phyloP scores from a whole-genome alignment of 108 stramenopile genomes.

The Licmophora abbreviata region DNA sequence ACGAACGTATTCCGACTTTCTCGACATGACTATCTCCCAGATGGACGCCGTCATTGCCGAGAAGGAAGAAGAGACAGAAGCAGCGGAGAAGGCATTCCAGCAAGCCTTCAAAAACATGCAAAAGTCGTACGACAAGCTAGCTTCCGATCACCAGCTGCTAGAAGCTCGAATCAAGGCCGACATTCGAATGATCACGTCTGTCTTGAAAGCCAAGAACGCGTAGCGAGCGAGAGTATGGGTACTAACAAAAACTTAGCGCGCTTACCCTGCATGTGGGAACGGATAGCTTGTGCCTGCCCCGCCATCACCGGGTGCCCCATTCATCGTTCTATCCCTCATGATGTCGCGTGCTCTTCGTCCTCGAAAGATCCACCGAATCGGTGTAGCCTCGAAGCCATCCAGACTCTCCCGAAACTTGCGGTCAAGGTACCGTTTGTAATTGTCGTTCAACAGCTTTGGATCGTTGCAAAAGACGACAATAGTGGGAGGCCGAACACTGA shows the following conservation, averaged over 20 bases:
- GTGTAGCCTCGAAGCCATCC: conserved; percentile 90
- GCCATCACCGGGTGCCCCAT: conserved; percentile 76
- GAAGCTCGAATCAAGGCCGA: background rate
- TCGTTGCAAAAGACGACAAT: conserved; percentile 93
- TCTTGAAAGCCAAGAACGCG: too few relatives aligned
- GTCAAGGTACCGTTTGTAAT: conserved; percentile 92
- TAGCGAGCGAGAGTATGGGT: background rate
- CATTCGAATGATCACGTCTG: too few relatives aligned
- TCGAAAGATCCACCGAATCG: conserved; percentile 92
- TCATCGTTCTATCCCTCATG: conserved; percentile 59
- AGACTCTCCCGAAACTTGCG: conserved; percentile 93
- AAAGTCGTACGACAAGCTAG: background rate
- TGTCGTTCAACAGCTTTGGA: conserved; percentile 87
- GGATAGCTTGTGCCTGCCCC: conserved; percentile 76
- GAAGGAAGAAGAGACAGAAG: conserved; percentile 13
- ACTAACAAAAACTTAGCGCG: background rate
- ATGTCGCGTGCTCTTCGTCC: conserved; percentile 85
- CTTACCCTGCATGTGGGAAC: conserved; percentile 74
- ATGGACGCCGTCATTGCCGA: conserved; percentile 33
- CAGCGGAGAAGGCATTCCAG: conserved; percentile 1
- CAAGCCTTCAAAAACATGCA: conserved; percentile 2
- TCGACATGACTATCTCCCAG: conserved; percentile 34
- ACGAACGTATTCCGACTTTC: conserved; percentile 15
- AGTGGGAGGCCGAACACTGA: conserved; percentile 87
- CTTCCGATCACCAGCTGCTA: background rate